phyloP scores from a whole-genome alignment of 495 filamentous ascomycete species.

The Venustampulla echinocandica region DNA sequence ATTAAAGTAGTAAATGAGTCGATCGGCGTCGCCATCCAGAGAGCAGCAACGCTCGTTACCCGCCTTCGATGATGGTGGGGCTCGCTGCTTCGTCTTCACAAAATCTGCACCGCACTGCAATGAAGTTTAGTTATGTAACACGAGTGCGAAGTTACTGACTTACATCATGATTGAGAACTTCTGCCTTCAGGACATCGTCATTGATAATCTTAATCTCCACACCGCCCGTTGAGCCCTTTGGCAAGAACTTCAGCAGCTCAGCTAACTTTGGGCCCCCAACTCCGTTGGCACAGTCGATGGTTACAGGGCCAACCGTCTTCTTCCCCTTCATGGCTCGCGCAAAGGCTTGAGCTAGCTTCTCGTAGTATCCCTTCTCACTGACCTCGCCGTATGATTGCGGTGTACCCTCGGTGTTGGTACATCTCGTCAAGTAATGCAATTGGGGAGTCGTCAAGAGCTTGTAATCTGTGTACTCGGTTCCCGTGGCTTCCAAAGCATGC shows the following conservation, averaged over 20 bases:
- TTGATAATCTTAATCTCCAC: conserved; percentile 83
- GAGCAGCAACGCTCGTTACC: conserved; percentile 80
- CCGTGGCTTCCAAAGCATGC: conserved; percentile 66
- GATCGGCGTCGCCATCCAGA: conserved; percentile 90
- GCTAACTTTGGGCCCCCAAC: conserved; percentile 88
- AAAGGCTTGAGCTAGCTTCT: conserved; percentile 79
- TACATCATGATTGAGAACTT: conserved; percentile 82
- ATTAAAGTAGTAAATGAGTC: conserved; percentile 89
- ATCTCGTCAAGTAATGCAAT: conserved; percentile 91
- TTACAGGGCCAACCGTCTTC: conserved; percentile 59
- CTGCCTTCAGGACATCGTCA: conserved; percentile 80
- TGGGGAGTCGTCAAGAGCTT: conserved; percentile 90
- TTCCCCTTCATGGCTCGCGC: conserved; percentile 67
- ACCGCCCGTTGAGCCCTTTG: conserved; percentile 48
- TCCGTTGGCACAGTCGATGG: conserved; percentile 94
- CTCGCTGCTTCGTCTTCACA: conserved; percentile 92
- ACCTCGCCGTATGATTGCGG: conserved; percentile 77
- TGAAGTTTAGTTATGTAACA: conserved; percentile 15
- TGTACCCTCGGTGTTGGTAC: conserved; percentile 81
- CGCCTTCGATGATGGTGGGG: conserved; percentile 75
- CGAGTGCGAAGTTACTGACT: conserved; percentile 15
- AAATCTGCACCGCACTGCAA: conserved; percentile 86
- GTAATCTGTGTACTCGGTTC: conserved; percentile 66
- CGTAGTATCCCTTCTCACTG: conserved; percentile 86
- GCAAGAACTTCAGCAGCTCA: conserved; percentile 78